A percentile compares a stretch with the other conserved stretches of the same genome.
phyloP scores from a whole-genome alignment of 176 grass and related monocot species.

The Carex littledalei region DNA sequence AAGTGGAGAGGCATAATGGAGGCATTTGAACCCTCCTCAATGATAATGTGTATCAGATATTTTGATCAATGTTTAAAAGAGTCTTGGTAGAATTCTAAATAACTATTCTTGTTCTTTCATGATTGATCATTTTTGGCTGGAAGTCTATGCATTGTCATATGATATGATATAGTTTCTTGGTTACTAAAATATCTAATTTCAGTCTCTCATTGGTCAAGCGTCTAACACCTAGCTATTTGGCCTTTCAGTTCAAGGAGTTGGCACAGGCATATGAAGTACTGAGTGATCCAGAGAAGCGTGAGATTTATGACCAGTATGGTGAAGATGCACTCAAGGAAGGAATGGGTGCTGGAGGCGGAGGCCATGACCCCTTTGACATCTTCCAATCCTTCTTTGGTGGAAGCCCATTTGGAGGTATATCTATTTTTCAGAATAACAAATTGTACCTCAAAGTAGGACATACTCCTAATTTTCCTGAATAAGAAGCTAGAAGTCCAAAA shows the following conservation, averaged over 20 bases:
- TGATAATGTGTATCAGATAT: not conserved
- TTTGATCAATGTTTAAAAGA: not conserved
- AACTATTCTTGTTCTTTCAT: not conserved
- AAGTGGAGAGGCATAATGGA: too few species aligned
- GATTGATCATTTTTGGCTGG: not conserved
- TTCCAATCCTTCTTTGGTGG: slow-evolving; percentile 81
- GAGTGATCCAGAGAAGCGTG: slow-evolving; percentile 79
- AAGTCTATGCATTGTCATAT: not conserved
- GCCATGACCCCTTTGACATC: slow-evolving; percentile 84
- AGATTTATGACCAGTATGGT: slow-evolving; percentile 85
- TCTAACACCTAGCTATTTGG: not conserved
- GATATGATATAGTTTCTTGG: not conserved
- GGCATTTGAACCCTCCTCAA: not conserved
- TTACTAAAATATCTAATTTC: not conserved
- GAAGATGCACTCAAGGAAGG: slow-evolving; percentile 96
- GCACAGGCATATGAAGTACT: slow-evolving; percentile 87
- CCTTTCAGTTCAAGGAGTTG: slow-evolving; percentile 91
- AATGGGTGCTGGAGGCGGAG: slow-evolving; percentile 54
- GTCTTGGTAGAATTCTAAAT: not conserved
- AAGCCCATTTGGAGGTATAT: slow-evolving; percentile 63
- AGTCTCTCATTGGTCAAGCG: not conserved
- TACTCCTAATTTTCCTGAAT: not conserved
- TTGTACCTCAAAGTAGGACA: not conserved
- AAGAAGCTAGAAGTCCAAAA: not conserved
- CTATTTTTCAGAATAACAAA: not conserved